Percentiles rank a stretch among this genome's conserved stretches.
Evolutionary conservation across 495 filamentous ascomycete species (phyloP).

Genomic region (Thozetella sp.): DNA sequence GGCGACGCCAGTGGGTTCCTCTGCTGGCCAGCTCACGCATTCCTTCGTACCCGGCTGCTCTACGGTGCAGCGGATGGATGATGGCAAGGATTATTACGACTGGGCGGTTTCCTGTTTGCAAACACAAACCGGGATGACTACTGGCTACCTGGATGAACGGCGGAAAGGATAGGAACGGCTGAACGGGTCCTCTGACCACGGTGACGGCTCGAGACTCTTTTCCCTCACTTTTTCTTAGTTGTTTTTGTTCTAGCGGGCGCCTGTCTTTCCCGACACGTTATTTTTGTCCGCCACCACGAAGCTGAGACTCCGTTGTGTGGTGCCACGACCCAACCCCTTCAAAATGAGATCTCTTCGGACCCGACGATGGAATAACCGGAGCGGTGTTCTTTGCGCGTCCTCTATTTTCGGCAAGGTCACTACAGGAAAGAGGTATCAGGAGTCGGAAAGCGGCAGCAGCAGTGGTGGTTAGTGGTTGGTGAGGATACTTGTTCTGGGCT

Average conservation of each 20-base stretch:
- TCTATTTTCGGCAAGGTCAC: no score
- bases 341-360: neutral
- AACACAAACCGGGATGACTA: neutral
- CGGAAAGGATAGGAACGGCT: neutral
- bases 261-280: slow-evolving; percentile 1
- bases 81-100: neutral
- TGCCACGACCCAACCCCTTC: neutral
- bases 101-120: neutral
- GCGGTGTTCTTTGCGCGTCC: no score
- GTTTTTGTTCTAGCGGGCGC: neutral
- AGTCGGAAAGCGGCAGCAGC: no score
- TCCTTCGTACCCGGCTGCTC: neutral
- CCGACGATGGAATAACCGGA: no score
- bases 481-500: no score
- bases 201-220: neutral
- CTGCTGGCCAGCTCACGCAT: neutral
- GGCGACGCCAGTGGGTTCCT: neutral
- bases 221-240: no score
- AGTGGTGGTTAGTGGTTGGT: no score
- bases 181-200: neutral
- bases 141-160: neutral
- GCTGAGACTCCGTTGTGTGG: neutral
- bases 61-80: neutral
- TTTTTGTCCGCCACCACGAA: neutral
- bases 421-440: no score